Percentiles rank a stretch among this genome's conserved stretches.
Evolutionary conservation across 1,284 basidiomycete species (phyloP).

Genomic region (Polyporus tsugae): DNA sequence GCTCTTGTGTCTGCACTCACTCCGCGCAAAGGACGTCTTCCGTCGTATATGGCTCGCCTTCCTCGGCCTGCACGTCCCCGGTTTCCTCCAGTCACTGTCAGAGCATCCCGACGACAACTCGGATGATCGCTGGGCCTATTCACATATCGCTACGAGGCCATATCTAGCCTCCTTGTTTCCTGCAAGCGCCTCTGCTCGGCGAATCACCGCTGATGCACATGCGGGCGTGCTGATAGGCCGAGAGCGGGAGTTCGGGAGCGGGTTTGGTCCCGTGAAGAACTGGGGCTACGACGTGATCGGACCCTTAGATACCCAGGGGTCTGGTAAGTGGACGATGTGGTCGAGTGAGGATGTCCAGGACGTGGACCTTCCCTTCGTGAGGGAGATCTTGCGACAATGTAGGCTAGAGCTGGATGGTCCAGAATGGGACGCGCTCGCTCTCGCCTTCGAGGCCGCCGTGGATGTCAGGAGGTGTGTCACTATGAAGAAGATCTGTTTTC

Average conservation of each 20-base stretch:
- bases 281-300: conserved; percentile 65
- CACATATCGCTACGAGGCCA: conserved; percentile 51
- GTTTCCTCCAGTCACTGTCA: conserved; percentile 57
- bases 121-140: conserved; percentile 73
- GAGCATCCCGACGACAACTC: conserved; percentile 38
- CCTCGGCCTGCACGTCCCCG: conserved; percentile 79
- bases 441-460: conserved; percentile 75
- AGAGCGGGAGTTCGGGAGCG: conserved; percentile 64
- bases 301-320: conserved; percentile 60
- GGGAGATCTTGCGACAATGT: conserved; percentile 67
- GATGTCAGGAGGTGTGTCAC: conserved; percentile 64
- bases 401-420: conserved; percentile 53
- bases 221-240: conserved; percentile 72
- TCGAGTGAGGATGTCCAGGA: conserved; percentile 54
- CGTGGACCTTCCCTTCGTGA: conserved; percentile 56
- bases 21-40: conserved; percentile 66
- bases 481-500: conserved; percentile 15
- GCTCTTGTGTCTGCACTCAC: conserved; percentile 65
- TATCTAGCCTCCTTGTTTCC: conserved; percentile 66
- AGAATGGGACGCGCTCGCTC: conserved; percentile 68
- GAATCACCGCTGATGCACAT: conserved; percentile 60
- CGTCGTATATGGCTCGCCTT: conserved; percentile 82
- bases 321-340: conserved; percentile 56
- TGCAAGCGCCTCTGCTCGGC: conserved; percentile 31
- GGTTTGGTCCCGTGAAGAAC: conserved; percentile 71